Percentiles rank a stretch among this genome's conserved stretches.
phyloP scores from a whole-genome alignment of 129 eudicot species.

The Ambrosia trifida region DNA sequence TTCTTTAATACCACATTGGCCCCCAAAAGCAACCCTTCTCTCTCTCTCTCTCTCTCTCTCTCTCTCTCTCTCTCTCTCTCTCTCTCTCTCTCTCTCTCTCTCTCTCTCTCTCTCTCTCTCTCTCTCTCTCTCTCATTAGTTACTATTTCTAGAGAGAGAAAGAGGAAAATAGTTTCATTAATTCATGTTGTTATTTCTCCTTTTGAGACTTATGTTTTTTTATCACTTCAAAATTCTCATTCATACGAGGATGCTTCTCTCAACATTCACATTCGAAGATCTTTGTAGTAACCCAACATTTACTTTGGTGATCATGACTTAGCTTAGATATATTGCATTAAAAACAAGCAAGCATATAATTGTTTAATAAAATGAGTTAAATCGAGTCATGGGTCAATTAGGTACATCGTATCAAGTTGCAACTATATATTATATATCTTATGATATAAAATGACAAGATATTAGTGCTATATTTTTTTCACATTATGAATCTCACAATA shows the following conservation, averaged over 20 bases:
- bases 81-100: neutral
- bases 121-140: neutral
- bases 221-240: slow-evolving; percentile 41
- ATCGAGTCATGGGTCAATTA: neutral
- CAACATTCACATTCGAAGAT: slow-evolving; percentile 30
- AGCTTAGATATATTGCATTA: neutral
- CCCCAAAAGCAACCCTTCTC: slow-evolving; percentile 24
- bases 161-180: slow-evolving; percentile 4
- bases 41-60: slow-evolving; percentile 15
- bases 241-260: slow-evolving; percentile 33
- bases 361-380: neutral
- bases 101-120: neutral
- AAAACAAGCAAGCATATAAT: neutral
- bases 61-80: slow-evolving; percentile 31
- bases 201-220: slow-evolving; percentile 37
- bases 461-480: too few relatives aligned
- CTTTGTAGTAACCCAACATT: slow-evolving; percentile 26
- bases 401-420: too few relatives aligned
- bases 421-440: too few relatives aligned
- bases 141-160: slow-evolving; percentile 24
- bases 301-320: slow-evolving; percentile 11
- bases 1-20: slow-evolving; percentile 40
- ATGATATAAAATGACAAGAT: too few relatives aligned
- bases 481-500: too few relatives aligned
- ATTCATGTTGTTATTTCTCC: slow-evolving; percentile 30